phyloP scores from a whole-genome alignment of 768 basidiomycete genomes.

The Strobilomyces dryophilus region DNA sequence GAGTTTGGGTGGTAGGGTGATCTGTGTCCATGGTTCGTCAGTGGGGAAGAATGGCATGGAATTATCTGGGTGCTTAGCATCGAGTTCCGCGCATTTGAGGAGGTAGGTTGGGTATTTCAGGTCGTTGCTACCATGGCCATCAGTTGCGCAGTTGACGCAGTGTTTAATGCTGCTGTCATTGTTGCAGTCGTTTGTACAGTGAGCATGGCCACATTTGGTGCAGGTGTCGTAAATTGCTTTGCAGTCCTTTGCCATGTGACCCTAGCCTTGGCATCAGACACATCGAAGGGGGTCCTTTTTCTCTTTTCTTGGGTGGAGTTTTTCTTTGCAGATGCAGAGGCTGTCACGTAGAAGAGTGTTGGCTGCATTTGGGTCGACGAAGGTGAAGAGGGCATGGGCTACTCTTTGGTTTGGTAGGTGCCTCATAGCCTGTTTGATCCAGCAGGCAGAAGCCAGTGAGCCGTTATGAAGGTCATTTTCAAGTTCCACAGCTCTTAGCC shows the following conservation, averaged over 20 bases:
- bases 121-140: neutral
- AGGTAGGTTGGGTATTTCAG: neutral
- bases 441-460: neutral
- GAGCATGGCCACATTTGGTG: neutral
- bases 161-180: rapidly evolving
- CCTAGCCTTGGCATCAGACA: neutral
- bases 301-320: conserved; percentile 1
- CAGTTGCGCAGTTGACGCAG: neutral
- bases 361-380: neutral
- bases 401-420: neutral
- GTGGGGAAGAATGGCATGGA: neutral
- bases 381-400: neutral
- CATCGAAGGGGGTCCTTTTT: neutral
- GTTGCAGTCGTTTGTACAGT: neutral
- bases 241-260: neutral
- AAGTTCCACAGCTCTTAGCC: neutral
- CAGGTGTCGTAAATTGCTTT: neutral
- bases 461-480: neutral
- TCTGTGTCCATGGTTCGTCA: too few species aligned
- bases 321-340: neutral
- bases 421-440: neutral
- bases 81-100: neutral
- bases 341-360: neutral
- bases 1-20: neutral
- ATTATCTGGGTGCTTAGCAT: conserved; percentile 3